Conservation (phyloP, 2,329 filamentous ascomycete genomes). For the Macrophomina phaseolina region DNA sequence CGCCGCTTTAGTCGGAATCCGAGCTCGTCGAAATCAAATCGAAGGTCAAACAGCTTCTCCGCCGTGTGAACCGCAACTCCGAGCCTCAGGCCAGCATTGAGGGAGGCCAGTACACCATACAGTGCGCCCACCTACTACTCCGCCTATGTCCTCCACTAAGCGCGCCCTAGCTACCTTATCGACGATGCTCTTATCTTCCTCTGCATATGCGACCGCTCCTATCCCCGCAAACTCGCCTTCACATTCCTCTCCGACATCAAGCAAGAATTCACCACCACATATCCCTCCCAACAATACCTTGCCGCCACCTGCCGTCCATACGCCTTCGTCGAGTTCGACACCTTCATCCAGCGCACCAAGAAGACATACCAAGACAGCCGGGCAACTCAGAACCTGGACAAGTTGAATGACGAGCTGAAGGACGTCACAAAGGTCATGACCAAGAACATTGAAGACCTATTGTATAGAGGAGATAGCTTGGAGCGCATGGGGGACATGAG, state of each 20-base stretch:
- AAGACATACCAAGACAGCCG: slow-evolving; percentile 92
- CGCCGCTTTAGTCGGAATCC: slow-evolving; percentile 63
- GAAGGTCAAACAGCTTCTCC: slow-evolving; percentile 88
- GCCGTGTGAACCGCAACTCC: slow-evolving; percentile 84
- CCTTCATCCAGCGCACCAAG: slow-evolving; percentile 91
- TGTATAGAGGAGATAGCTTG: slow-evolving; percentile 91
- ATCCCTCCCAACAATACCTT: slow-evolving; percentile 75
- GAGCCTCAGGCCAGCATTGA: slow-evolving; percentile 93
- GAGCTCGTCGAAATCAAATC: slow-evolving; percentile 82
- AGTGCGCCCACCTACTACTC: slow-evolving; percentile 62
- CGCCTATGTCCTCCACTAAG: slow-evolving; percentile 31
- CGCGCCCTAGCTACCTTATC: slow-evolving; percentile 74
- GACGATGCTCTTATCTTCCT: slow-evolving; percentile 84
- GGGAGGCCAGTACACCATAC: slow-evolving; percentile 79
- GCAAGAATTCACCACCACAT: slow-evolving; percentile 87
- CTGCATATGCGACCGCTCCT: slow-evolving; percentile 89
- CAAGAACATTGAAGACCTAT: slow-evolving; percentile 97
- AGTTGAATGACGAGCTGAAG: slow-evolving; percentile 94
- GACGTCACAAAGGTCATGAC: slow-evolving; percentile 99
- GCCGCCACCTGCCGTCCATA: slow-evolving; percentile 82
- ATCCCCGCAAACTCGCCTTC: slow-evolving; percentile 97
- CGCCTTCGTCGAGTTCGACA: slow-evolving; percentile 97
- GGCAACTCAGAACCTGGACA: slow-evolving; percentile 89
- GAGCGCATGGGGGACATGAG: slow-evolving; percentile 98
- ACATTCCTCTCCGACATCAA: slow-evolving; percentile 95